Evolutionary conservation across 1,284 basidiomycete species (phyloP).

Genomic region (Tilletia setariae): DNA sequence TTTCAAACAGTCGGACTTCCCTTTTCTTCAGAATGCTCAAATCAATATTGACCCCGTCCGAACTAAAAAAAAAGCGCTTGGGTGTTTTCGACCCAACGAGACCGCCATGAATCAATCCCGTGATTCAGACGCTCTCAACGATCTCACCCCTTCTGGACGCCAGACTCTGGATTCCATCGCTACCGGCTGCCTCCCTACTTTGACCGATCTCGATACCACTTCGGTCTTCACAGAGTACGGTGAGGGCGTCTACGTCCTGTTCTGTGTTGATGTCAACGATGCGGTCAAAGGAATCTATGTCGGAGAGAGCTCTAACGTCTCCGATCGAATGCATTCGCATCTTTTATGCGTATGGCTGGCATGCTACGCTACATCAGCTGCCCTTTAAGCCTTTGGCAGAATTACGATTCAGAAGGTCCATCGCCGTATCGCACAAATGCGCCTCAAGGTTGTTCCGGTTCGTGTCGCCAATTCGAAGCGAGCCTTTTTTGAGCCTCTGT

Average conservation of each 20-base stretch:
- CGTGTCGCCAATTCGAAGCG: too few relatives aligned
- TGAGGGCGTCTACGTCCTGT: background rate
- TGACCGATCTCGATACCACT: background rate
- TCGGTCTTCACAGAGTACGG: background rate
- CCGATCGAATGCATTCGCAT: background rate
- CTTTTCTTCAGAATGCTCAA: too few relatives aligned
- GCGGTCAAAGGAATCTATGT: background rate
- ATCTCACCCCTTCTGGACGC: background rate
- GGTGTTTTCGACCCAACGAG: background rate
- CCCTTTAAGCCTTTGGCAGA: background rate
- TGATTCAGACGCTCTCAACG: background rate
- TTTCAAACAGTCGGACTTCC: too few relatives aligned
- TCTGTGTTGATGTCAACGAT: background rate
- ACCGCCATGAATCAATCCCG: background rate
- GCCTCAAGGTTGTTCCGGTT: background rate
- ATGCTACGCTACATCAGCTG: background rate
- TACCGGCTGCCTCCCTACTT: background rate
- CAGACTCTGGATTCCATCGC: background rate
- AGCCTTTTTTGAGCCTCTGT: too few relatives aligned
- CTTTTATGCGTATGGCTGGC: background rate
- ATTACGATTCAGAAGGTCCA: background rate
- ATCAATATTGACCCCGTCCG: too few relatives aligned
- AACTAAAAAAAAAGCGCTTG: too few relatives aligned
- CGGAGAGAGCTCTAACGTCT: background rate
- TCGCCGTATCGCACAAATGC: background rate